These are phyloP conservation scores for Scolecobasidium constrictum DNA, from an alignment of 2,329 filamentous ascomycete species.

Conservation along the genomic window DNA sequence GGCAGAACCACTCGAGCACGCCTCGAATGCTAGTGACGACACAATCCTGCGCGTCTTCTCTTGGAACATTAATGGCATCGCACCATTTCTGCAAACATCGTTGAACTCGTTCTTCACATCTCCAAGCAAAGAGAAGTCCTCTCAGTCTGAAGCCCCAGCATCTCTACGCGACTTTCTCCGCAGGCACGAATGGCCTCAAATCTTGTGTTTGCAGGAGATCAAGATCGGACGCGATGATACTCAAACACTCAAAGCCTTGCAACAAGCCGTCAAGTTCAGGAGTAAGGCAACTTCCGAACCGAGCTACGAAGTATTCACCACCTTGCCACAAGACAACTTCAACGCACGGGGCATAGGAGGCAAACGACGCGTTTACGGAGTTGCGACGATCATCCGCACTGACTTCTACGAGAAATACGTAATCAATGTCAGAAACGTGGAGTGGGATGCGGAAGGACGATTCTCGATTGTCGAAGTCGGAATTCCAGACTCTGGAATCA, in stretches of 20 bases:
- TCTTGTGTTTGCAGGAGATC: constrained; percentile 39
- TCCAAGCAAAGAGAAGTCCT: constrained; percentile 10
- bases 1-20: too few species aligned
- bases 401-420: constrained; percentile 27
- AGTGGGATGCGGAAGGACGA: constrained; percentile 43
- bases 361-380: constrained; percentile 42
- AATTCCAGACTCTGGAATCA: constrained; percentile 11
- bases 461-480: constrained; percentile 35
- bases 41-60: constrained; percentile 33
- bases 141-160: constrained; percentile 9
- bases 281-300: constrained; percentile 19
- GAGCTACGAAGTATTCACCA: constrained; percentile 33
- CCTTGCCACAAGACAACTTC: constrained; percentile 36
- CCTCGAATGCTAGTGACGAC: too few species aligned
- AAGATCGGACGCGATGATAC: constrained; percentile 33
- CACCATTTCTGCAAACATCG: constrained; percentile 28
- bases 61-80: constrained; percentile 40
- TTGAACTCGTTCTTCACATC: constrained; percentile 29
- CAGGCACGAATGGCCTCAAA: constrained; percentile 32
- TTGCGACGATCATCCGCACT: constrained; percentile 37
- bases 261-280: constrained; percentile 23
- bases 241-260: constrained; percentile 28
- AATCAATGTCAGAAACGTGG: constrained; percentile 26
- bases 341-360: constrained; percentile 41
- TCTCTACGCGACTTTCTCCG: constrained; percentile 33